Evolutionary conservation across 345 rosid genomes (phyloP).

Genomic region (Salix arbutifolia): DNA sequence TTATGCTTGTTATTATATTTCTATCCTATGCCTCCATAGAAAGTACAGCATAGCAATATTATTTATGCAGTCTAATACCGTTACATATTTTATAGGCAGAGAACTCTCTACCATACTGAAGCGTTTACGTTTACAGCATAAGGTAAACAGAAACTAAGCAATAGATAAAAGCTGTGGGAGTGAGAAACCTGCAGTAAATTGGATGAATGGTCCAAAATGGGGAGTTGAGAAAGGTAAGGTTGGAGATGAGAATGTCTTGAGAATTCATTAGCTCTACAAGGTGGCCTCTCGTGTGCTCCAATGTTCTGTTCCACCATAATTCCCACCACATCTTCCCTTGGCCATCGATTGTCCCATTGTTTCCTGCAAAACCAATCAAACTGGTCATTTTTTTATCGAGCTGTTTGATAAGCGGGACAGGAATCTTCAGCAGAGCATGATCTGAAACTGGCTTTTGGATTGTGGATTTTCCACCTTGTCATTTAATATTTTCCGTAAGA

Average conservation of each 20-base stretch:
- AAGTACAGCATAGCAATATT: not conserved
- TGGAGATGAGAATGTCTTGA: constrained; percentile 64
- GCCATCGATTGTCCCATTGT: constrained; percentile 91
- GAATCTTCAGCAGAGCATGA: not conserved
- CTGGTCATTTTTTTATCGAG: not conserved
- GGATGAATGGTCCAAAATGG: constrained; percentile 99
- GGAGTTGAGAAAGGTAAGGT: constrained; percentile 76
- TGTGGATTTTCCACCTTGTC: not conserved
- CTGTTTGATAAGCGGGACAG: not conserved
- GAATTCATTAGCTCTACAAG: constrained; percentile 85
- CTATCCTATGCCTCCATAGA: not conserved
- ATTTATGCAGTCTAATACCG: not conserved
- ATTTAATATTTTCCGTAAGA: not conserved
- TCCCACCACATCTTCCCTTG: constrained; percentile 99
- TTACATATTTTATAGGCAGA: not conserved
- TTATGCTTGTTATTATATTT: not conserved
- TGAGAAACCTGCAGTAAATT: constrained; percentile 75
- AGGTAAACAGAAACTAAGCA: not conserved
- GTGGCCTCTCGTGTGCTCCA: constrained; percentile 90
- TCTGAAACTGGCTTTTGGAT: not conserved
- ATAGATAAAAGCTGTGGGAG: not conserved
- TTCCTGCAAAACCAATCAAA: constrained; percentile 41
- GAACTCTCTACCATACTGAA: not conserved
- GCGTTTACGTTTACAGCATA: not conserved
- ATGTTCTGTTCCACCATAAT: constrained; percentile 93